Conservation (phyloP, 108 stramenopile genomes). For the Nitzschia sp. region DNA sequence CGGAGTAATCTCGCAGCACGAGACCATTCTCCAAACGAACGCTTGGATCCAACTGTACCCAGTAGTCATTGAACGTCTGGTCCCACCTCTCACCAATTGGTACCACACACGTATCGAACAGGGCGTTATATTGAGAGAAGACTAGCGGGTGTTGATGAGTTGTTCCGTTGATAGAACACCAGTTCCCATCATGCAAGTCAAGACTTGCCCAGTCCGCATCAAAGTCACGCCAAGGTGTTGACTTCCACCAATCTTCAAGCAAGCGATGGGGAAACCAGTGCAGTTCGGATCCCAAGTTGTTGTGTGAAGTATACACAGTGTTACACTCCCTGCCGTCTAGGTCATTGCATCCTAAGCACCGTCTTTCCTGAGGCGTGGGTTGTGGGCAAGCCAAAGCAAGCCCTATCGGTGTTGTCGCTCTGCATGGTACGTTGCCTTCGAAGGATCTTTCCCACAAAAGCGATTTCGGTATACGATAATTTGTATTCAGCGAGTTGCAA, state of each 20-base stretch:
- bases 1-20: conserved; percentile 17
- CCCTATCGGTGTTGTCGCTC: conserved; percentile 47
- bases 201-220: neutral
- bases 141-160: neutral
- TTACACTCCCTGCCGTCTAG: conserved; percentile 20
- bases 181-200: neutral
- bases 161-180: neutral
- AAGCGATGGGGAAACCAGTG: conserved; percentile 45
- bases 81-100: neutral
- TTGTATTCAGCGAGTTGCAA: conserved; percentile 22
- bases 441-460: conserved; percentile 1
- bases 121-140: neutral
- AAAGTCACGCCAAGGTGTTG: conserved; percentile 3
- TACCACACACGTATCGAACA: conserved; percentile 5
- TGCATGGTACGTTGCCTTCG: conserved; percentile 37
- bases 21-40: neutral
- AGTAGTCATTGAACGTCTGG: neutral
- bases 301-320: conserved; percentile 39
- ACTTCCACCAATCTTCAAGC: conserved; percentile 37
- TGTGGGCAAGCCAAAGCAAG: conserved; percentile 41
- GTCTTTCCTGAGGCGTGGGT: neutral
- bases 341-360: conserved; percentile 4
- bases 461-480: conserved; percentile 13
- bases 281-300: conserved; percentile 38
- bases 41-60: neutral